Conservation (phyloP, 345 rosid species). For the Dimocarpus longan region DNA sequence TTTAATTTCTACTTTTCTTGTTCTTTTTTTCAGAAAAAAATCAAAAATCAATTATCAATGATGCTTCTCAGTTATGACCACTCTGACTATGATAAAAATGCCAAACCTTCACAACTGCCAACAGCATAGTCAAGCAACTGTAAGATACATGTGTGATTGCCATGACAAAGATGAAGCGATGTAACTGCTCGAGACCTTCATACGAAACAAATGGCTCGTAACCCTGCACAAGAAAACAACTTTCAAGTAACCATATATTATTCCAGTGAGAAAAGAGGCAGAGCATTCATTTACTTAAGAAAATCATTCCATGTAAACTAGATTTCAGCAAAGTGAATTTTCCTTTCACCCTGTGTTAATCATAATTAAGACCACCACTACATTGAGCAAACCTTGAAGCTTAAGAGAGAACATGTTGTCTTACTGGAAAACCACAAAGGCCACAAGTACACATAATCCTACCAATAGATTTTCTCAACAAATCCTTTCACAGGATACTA, state of each 20-base stretch:
- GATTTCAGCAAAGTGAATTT: neutral
- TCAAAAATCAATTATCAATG: neutral
- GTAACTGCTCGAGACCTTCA: constrained; percentile 90
- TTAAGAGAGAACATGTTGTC: neutral
- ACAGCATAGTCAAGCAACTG: constrained; percentile 95
- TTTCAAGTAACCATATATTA: constrained; percentile 1
- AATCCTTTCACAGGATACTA: neutral
- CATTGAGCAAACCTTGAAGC: neutral
- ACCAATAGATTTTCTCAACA: neutral
- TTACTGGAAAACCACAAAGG: constrained; percentile 1
- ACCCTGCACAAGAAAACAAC: constrained; percentile 51
- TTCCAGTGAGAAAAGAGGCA: constrained; percentile 8
- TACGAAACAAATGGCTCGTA: constrained; percentile 89
- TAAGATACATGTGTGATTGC: constrained; percentile 90
- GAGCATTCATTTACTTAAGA: neutral
- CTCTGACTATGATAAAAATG: neutral
- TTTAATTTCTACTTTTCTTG: neutral
- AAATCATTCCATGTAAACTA: neutral
- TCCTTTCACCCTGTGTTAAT: neutral
- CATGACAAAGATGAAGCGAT: constrained; percentile 98
- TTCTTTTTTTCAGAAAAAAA: neutral
- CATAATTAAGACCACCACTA: neutral
- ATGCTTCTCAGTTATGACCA: constrained; percentile 12
- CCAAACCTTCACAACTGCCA: constrained; percentile 88
- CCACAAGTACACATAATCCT: neutral